Percentiles rank a stretch among this genome's conserved stretches.
Evolutionary conservation across 371 early-diverging fungal species (phyloP).

Genomic region (Mortierella sp.): DNA sequence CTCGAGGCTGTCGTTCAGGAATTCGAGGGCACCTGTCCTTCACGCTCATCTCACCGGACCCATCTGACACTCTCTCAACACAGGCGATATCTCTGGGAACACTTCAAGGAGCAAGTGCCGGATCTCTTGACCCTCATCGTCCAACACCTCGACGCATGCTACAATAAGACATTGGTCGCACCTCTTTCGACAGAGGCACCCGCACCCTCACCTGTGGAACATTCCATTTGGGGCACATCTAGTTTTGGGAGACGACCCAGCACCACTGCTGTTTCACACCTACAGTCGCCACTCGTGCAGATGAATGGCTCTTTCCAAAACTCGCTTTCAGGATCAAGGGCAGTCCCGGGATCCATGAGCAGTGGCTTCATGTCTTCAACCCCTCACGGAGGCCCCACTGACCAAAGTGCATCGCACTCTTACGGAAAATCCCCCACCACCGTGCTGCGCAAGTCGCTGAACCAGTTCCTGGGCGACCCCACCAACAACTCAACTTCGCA

Average conservation of each 20-base stretch:
- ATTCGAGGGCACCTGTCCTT: slow-evolving; percentile 42
- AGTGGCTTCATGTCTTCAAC: slow-evolving; percentile 13
- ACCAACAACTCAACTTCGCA: not conserved
- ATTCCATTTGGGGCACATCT: slow-evolving; percentile 33
- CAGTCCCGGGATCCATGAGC: slow-evolving; percentile 39
- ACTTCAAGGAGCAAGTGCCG: slow-evolving; percentile 40
- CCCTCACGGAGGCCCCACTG: slow-evolving; percentile 14
- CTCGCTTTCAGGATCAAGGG: slow-evolving; percentile 36
- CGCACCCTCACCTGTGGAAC: slow-evolving; percentile 54
- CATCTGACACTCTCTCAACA: slow-evolving; percentile 38
- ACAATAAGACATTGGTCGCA: slow-evolving; percentile 43
- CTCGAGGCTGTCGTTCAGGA: slow-evolving; percentile 49
- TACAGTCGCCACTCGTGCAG: slow-evolving; percentile 17
- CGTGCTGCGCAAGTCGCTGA: slow-evolving; percentile 37
- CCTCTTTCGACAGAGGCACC: slow-evolving; percentile 52
- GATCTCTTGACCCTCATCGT: slow-evolving; percentile 40
- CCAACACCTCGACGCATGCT: slow-evolving; percentile 49
- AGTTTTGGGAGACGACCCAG: slow-evolving; percentile 38
- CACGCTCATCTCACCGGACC: slow-evolving; percentile 30
- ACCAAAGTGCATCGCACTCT: slow-evolving; percentile 27
- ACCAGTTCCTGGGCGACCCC: slow-evolving; percentile 28
- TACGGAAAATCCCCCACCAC: slow-evolving; percentile 53
- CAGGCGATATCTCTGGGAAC: slow-evolving; percentile 44
- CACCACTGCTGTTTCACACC: slow-evolving; percentile 1
- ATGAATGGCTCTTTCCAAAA: slow-evolving; percentile 33